Evolutionary conservation across 306 rosid genomes (phyloP), one percentile per base, ranked within the genome.

Genomic region (Elaeagnus macrophylla): DNA sequence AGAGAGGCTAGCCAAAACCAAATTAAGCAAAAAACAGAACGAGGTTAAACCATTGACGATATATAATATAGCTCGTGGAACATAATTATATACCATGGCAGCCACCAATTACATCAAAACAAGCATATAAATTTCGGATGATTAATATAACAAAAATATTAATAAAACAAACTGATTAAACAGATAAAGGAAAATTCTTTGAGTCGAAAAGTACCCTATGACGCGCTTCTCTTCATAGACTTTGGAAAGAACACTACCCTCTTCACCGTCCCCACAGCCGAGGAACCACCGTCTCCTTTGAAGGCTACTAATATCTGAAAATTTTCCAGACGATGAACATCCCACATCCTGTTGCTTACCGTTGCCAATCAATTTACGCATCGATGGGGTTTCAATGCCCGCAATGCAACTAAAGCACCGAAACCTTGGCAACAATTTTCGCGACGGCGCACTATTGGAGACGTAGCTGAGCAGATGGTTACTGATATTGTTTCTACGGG

Each of bases 251-350:
- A 79, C 78, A 42, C 73, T 39, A 53, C 74, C 85, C 72, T 91
- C 99, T 20, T 80, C 89, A 37, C 96, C 94, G 38, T 93, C 95
- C 19, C 95, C 99, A 52, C 86, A 73, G 43, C 99, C 99, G 53
- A 93, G 78, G 66, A 93, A 87, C 51, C 47, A 93, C 48, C 47
- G 74, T 66, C 95, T 75, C 58, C 62, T 57, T 57, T 85, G 95
- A 13, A 68, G 50, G 51, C 16, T 47, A 48, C 37, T 61, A 51
- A 37, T 51, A 51, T 63, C 48, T 37, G 37, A 53, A 8, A 47
- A 66, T 15, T 54, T 56, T 48, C 75, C 55, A 7, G 62, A 48
- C 39, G 66, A 56, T 36, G 44, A 25, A 44, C 20, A 40, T 20
- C 25, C 57, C 12, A 18, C 48, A 25, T 53, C 73, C 55, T 51